Evolutionary conservation across 495 filamentous ascomycete genomes (phyloP).

Genomic region (Xylaria sp.): DNA sequence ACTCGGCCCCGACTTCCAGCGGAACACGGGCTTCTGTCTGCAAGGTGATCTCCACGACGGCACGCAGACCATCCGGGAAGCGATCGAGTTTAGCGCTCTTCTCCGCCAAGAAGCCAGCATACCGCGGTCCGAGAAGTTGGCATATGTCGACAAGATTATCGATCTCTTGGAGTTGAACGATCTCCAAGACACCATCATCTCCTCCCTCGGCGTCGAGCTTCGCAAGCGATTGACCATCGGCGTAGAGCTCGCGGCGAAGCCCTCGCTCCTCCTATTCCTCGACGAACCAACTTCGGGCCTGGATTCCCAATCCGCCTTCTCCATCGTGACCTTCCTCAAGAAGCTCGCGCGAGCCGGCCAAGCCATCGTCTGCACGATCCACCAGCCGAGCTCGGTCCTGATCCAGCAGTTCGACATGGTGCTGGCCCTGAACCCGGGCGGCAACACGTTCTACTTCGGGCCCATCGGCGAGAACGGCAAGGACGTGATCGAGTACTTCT

Average conservation of each 20-base stretch:
- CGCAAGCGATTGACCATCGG: slow-evolving; percentile 81
- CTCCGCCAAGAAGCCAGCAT: slow-evolving; percentile 75
- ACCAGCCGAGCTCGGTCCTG: slow-evolving; percentile 68
- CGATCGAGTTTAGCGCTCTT: slow-evolving; percentile 79
- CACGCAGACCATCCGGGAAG: slow-evolving; percentile 85
- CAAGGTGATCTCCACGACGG: slow-evolving; percentile 87
- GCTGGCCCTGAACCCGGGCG: slow-evolving; percentile 71
- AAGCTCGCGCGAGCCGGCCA: slow-evolving; percentile 81
- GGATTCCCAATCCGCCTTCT: slow-evolving; percentile 83
- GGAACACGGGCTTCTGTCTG: slow-evolving; percentile 83
- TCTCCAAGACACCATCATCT: slow-evolving; percentile 83
- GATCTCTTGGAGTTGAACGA: slow-evolving; percentile 82
- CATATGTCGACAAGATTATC: slow-evolving; percentile 88
- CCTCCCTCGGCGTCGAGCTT: slow-evolving; percentile 70
- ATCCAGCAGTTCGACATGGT: slow-evolving; percentile 75
- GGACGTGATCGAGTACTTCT: slow-evolving; percentile 56
- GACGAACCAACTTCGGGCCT: slow-evolving; percentile 86
- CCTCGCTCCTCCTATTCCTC: slow-evolving; percentile 78
- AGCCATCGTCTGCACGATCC: slow-evolving; percentile 82
- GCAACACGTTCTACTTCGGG: slow-evolving; percentile 77
- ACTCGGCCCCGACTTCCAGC: slow-evolving; percentile 74
- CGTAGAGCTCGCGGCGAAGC: slow-evolving; percentile 90
- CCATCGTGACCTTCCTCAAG: slow-evolving; percentile 82
- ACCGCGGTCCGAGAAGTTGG: slow-evolving; percentile 74
- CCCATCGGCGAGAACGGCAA: slow-evolving; percentile 56